Conservation (phyloP, 495 filamentous ascomycete genomes). For the Aspergillus sclerotiicarbonarius region DNA sequence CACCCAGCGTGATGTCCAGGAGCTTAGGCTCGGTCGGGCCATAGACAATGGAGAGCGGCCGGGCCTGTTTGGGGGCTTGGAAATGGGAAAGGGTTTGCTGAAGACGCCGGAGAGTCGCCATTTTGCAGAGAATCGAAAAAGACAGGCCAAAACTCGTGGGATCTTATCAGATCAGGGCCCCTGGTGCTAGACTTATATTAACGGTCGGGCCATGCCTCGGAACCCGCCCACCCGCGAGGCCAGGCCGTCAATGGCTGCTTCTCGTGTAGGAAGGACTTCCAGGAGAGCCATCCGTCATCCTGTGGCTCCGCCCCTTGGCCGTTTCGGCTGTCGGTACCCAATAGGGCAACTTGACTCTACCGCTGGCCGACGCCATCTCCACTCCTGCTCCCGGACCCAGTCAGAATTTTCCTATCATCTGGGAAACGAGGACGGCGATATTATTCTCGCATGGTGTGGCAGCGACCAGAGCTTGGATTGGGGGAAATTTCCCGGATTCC, state of each 20-base stretch:
- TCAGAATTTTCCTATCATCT: no score
- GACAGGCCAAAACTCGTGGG: not conserved
- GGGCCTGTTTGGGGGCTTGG: constrained; percentile 18
- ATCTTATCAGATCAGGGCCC: constrained; percentile 9
- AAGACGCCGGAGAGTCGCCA: constrained; percentile 37
- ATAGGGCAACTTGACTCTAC: not conserved
- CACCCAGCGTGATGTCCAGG: constrained; percentile 59
- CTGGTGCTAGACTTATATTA: constrained; percentile 11
- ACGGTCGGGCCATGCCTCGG: constrained; percentile 3
- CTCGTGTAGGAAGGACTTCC: not conserved
- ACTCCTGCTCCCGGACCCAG: no score
- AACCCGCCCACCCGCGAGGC: constrained; percentile 1
- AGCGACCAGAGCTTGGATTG: no score
- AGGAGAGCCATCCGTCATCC: constrained; percentile 1
- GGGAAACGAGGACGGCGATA: no score
- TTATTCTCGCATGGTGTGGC: no score
- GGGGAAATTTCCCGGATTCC: no score
- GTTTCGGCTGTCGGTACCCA: constrained; percentile 14
- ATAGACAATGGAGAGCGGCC: constrained; percentile 51
- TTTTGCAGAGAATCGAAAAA: constrained; percentile 9
- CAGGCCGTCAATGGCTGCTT: not conserved
- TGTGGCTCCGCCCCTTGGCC: not conserved
- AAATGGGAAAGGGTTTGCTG: constrained; percentile 41
- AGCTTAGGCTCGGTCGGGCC: constrained; percentile 60
- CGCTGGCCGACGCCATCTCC: no score